Evolutionary conservation across 176 grass and related monocot genomes (phyloP).

Genomic region (sorghum (Sorghum bicolor)): DNA sequence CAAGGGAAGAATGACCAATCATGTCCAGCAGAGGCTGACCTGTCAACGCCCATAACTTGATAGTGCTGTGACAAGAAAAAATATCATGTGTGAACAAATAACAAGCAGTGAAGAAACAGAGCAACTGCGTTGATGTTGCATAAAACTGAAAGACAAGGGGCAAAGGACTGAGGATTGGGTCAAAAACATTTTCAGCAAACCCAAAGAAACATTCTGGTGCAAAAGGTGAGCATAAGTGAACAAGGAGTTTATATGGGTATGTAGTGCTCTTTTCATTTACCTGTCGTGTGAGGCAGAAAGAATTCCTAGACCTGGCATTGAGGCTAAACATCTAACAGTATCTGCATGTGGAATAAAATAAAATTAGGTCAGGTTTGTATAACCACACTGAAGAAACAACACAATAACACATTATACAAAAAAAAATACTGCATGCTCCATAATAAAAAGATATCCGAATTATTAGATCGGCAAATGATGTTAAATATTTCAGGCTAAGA

Average conservation of each 20-base stretch:
- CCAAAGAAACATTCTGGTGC: not conserved
- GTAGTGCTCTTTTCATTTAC: constrained; percentile 27
- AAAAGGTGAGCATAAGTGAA: not conserved
- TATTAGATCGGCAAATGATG: not conserved
- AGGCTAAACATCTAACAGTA: constrained; percentile 80
- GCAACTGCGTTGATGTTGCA: not conserved
- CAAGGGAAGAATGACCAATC: constrained; percentile 91
- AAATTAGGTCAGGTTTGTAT: constrained; percentile 3
- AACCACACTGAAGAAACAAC: not conserved
- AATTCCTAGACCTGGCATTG: constrained; percentile 72
- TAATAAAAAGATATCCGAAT: not conserved
- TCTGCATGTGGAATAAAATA: constrained; percentile 41
- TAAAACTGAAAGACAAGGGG: not conserved
- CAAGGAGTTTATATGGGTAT: not conserved
- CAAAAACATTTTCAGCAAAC: not conserved
- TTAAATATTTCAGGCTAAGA: not conserved
- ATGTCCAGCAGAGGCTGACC: constrained; percentile 91
- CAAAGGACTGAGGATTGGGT: not conserved
- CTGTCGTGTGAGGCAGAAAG: constrained; percentile 91
- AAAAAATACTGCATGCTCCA: not conserved
- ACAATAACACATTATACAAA: not conserved
- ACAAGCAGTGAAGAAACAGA: not conserved
- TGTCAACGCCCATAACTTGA: constrained; percentile 91
- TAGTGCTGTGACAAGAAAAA: constrained; percentile 45
- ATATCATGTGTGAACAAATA: constrained; percentile 16